Conservation (phyloP, 306 rosid species). For the Herpetospermum pedunculosum region DNA sequence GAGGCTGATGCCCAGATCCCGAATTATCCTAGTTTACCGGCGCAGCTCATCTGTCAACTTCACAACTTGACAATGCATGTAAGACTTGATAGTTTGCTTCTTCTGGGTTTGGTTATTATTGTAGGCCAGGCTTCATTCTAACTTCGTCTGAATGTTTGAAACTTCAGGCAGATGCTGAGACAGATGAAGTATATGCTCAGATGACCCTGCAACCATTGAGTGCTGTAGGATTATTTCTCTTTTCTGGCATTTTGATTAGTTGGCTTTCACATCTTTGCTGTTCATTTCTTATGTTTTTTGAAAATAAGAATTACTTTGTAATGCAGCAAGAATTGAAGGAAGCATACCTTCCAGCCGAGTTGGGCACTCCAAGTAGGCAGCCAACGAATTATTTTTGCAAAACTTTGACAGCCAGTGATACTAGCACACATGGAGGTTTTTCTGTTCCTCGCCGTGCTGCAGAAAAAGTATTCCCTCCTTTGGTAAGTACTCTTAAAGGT, state of each 20-base stretch:
- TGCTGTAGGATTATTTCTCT: constrained; percentile 38
- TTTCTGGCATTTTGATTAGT: constrained; percentile 1
- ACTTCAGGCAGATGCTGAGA: constrained; percentile 86
- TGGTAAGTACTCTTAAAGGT: constrained; percentile 36
- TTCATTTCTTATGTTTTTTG: constrained; percentile 5
- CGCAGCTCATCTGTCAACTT: constrained; percentile 94
- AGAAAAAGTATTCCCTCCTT: constrained; percentile 94
- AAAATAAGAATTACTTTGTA: neutral
- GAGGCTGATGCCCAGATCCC: constrained; percentile 88
- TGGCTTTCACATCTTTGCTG: neutral
- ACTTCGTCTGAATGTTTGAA: constrained; percentile 10
- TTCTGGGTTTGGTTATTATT: neutral
- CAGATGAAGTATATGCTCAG: constrained; percentile 89
- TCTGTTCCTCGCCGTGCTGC: constrained; percentile 99
- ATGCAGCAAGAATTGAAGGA: constrained; percentile 93
- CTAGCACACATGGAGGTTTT: constrained; percentile 99
- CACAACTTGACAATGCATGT: constrained; percentile 98
- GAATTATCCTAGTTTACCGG: constrained; percentile 81
- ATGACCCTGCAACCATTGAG: constrained; percentile 93
- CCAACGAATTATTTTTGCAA: constrained; percentile 95
- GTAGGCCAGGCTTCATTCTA: neutral
- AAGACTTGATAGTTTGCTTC: constrained; percentile 21
- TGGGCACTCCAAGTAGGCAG: constrained; percentile 82
- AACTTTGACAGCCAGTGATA: constrained; percentile 97
- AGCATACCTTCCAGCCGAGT: constrained; percentile 79